phyloP scores from a whole-genome alignment of 768 basidiomycete genomes.

The Filobasidium floriforme region DNA sequence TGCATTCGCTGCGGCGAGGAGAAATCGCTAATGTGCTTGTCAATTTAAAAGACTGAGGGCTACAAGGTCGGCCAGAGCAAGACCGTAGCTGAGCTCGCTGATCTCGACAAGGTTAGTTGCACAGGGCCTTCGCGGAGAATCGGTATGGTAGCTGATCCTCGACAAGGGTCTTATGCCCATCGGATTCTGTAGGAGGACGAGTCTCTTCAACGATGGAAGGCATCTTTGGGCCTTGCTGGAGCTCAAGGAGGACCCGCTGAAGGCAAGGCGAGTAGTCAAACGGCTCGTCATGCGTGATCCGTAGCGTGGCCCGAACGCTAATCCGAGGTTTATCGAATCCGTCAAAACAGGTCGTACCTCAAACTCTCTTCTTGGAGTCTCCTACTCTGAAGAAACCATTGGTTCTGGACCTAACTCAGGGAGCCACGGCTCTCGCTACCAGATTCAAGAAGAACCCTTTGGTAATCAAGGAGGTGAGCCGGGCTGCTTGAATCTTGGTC shows the following conservation, averaged over 20 bases:
- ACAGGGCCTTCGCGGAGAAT: no score
- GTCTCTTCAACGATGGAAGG: constrained; percentile 91
- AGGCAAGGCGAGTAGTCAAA: constrained; percentile 53
- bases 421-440: constrained; percentile 46
- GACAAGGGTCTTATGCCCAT: neutral
- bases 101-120: constrained; percentile 59
- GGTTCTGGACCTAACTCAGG: constrained; percentile 58
- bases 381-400: constrained; percentile 59
- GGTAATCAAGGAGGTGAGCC: constrained; percentile 36
- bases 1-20: neutral
- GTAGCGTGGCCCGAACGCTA: neutral
- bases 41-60: constrained; percentile 35
- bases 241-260: constrained; percentile 50
- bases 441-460: constrained; percentile 67
- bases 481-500: neutral
- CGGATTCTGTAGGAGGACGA: constrained; percentile 58
- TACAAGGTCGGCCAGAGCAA: constrained; percentile 47
- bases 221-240: constrained; percentile 68
- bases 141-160: neutral
- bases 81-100: constrained; percentile 70
- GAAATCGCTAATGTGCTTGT: neutral
- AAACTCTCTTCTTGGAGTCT: constrained; percentile 68
- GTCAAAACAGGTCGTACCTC: constrained; percentile 32
- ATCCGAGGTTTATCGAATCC: neutral
- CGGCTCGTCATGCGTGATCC: neutral